Evolutionary conservation across 441 rosid species (phyloP).

Genomic region (Adansonia grandidieri): DNA sequence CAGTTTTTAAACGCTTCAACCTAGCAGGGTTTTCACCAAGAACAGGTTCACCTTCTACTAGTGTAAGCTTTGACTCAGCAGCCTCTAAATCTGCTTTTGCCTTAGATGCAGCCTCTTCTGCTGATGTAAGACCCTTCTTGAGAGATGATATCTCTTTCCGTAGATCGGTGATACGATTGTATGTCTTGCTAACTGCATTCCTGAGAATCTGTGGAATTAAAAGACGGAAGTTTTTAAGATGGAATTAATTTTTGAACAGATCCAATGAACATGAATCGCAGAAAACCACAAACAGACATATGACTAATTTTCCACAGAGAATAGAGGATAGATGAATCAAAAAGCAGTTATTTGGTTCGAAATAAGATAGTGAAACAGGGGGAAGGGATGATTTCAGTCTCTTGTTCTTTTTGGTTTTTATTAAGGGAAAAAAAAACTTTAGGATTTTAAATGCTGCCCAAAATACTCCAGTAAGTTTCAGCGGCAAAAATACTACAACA

Average conservation of each 20-base stretch:
- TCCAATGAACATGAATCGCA: conserved; percentile 5
- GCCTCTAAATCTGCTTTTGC: conserved; percentile 77
- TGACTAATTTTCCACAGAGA: background rate
- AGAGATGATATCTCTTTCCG: conserved; percentile 86
- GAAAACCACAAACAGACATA: background rate
- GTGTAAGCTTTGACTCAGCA: conserved; percentile 82
- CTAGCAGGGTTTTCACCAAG: conserved; percentile 87
- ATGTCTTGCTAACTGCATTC: conserved; percentile 91
- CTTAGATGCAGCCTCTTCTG: conserved; percentile 75
- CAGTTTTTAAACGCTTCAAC: conserved; percentile 77
- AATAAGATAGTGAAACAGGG: background rate
- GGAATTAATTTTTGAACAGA: conserved; percentile 1
- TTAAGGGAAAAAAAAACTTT: background rate
- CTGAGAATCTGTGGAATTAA: conserved; percentile 67
- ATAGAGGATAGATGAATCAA: background rate
- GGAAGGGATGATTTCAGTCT: conserved; percentile 1
- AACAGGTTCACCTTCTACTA: conserved; percentile 91
- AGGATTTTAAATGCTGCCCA: background rate
- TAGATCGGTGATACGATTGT: conserved; percentile 85
- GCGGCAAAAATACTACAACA: too few species aligned
- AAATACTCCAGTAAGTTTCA: background rate
- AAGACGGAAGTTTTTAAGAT: background rate
- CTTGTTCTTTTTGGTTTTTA: background rate
- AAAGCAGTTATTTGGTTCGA: background rate
- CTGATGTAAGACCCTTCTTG: conserved; percentile 59